These are phyloP conservation scores for Aspergillus costaricaensis DNA, from an alignment of 2,329 filamentous ascomycete genomes.

Conservation along the genomic window DNA sequence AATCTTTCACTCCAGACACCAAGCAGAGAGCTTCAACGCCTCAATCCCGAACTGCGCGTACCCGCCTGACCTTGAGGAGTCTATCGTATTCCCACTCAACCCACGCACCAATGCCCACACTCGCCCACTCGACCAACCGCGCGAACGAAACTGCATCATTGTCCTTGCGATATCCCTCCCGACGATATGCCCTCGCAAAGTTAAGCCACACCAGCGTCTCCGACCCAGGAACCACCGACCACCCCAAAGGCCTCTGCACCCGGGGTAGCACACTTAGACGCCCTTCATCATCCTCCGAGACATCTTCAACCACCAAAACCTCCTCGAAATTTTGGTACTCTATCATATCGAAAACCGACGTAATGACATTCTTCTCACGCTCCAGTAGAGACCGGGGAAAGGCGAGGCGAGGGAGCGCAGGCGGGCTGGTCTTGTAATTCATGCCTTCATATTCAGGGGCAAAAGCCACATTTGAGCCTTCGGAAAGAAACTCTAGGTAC, in stretches of 20 bases:
- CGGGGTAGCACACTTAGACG: constrained; percentile 33
- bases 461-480: background rate
- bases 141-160: background rate
- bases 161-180: background rate
- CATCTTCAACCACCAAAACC: background rate
- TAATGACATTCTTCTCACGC: background rate
- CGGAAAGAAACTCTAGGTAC: background rate
- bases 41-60: background rate
- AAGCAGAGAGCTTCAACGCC: too few species aligned
- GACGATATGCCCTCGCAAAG: background rate
- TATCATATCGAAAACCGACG: background rate
- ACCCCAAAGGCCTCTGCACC: background rate
- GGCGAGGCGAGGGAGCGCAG: background rate
- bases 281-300: background rate
- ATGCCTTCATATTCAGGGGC: background rate
- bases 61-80: background rate
- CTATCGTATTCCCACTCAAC: background rate
- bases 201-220: background rate
- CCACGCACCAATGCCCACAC: background rate
- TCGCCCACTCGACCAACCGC: background rate
- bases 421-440: background rate
- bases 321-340: background rate
- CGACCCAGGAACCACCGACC: background rate
- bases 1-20: too few species aligned
- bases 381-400: background rate